Percentiles rank a stretch among this genome's conserved stretches.
Evolutionary conservation across 2,329 filamentous ascomycete species (phyloP).

Genomic region (Myriangium duriaei): DNA sequence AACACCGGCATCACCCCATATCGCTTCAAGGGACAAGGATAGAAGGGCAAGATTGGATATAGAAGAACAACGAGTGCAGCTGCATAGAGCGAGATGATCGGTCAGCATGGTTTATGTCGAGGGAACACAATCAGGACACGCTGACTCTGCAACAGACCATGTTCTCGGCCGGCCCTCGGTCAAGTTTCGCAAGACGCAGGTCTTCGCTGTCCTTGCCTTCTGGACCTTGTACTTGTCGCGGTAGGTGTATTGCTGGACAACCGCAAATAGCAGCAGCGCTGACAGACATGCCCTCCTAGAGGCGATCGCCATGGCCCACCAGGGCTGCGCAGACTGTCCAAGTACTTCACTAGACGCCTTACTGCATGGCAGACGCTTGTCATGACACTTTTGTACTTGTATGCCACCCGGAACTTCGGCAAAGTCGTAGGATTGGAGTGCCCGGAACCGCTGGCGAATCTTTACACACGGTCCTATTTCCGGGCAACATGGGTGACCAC

Average conservation of each 20-base stretch:
- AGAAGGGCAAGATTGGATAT: no score
- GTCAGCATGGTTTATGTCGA: no score
- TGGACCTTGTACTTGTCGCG: constrained; percentile 77
- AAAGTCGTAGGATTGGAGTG: constrained; percentile 83
- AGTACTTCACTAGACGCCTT: constrained; percentile 54
- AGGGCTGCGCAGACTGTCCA: constrained; percentile 56
- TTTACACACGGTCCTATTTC: constrained; percentile 88
- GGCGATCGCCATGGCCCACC: constrained; percentile 85
- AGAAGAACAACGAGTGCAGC: no score
- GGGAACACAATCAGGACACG: no score
- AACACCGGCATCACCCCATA: no score
- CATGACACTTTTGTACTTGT: constrained; percentile 79
- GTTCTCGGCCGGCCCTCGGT: constrained; percentile 81
- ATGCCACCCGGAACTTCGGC: constrained; percentile 83
- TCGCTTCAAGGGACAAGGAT: no score
- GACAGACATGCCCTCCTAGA: constrained; percentile 34
- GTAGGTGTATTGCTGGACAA: constrained; percentile 33
- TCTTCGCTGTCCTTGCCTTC: constrained; percentile 79
- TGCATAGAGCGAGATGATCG: no score
- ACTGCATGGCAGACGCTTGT: constrained; percentile 86
- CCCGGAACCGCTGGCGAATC: constrained; percentile 84
- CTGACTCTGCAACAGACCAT: constrained; percentile 64
- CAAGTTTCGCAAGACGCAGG: constrained; percentile 84
- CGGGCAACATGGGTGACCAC: constrained; percentile 95
- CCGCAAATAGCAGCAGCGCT: background rate